Evolutionary conservation across 2,329 filamentous ascomycete genomes (phyloP).

Genomic region (Fusarium miscanthi): DNA sequence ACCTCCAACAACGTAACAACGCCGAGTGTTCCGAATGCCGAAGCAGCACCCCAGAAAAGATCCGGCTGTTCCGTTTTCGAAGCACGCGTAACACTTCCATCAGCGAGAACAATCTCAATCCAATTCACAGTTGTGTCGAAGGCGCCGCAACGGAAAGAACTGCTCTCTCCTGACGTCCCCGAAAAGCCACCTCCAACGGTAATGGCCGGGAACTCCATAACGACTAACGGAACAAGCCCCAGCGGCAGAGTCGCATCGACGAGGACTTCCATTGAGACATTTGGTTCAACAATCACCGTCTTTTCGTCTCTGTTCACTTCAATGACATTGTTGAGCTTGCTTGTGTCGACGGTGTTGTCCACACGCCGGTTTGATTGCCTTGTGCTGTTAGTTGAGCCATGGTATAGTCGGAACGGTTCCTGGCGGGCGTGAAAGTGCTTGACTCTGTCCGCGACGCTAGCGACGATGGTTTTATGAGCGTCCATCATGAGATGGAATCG

Average conservation of each 20-base stretch:
- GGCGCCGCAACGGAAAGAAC: conserved; percentile 73
- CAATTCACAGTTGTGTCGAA: conserved; percentile 71
- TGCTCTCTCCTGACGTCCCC: conserved; percentile 74
- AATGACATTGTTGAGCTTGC: conserved; percentile 70
- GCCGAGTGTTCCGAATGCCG: conserved; percentile 74
- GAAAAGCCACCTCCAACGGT: conserved; percentile 76
- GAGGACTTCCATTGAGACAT: conserved; percentile 74
- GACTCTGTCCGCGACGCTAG: conserved; percentile 56
- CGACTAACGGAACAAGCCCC: conserved; percentile 71
- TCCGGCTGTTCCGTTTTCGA: conserved; percentile 66
- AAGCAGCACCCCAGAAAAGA: conserved; percentile 73
- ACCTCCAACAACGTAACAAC: conserved; percentile 73
- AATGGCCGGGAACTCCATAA: conserved; percentile 80
- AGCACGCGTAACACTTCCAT: conserved; percentile 66
- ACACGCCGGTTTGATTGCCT: conserved; percentile 63
- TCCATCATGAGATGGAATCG: conserved; percentile 49
- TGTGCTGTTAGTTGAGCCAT: conserved; percentile 82
- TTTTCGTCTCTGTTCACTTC: conserved; percentile 63
- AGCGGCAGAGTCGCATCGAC: conserved; percentile 67
- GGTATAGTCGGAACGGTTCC: conserved; percentile 77
- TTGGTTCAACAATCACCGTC: conserved; percentile 75
- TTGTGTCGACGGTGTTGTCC: conserved; percentile 74
- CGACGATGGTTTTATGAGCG: conserved; percentile 58
- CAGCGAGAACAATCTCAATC: conserved; percentile 73
- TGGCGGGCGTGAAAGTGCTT: conserved; percentile 56